Conservation (phyloP, 495 filamentous ascomycete genomes). For the Daldinia bambusicola region DNA sequence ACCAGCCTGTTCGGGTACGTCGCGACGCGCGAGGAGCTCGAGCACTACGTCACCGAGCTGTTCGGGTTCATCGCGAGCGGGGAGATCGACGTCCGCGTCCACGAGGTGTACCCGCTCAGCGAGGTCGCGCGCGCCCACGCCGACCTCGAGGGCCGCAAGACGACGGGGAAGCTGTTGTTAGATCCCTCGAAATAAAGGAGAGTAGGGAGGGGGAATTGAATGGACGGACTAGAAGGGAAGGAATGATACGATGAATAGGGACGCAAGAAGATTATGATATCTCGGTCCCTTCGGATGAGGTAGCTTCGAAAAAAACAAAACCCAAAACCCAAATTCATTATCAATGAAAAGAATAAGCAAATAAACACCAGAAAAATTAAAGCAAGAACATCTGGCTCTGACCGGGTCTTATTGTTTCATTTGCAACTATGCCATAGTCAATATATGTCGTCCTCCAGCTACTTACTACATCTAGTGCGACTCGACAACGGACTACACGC, state of each 20-base stretch:
- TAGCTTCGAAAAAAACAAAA: neutral
- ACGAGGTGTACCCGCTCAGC: slow-evolving; percentile 83
- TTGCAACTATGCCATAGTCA: neutral
- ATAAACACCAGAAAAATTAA: neutral
- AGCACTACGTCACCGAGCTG: slow-evolving; percentile 75
- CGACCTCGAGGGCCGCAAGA: slow-evolving; percentile 85
- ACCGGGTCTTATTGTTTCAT: neutral
- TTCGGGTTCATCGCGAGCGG: slow-evolving; percentile 75
- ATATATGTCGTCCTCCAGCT: neutral
- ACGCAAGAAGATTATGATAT: neutral
- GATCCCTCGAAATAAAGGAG: slow-evolving; percentile 50
- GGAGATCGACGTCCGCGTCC: slow-evolving; percentile 77
- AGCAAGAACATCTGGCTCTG: neutral
- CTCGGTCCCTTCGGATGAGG: neutral
- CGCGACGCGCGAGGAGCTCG: slow-evolving; percentile 77
- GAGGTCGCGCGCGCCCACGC: slow-evolving; percentile 79
- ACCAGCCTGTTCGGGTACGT: slow-evolving; percentile 82
- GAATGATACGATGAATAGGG: neutral
- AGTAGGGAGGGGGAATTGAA: neutral
- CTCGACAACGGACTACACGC: neutral
- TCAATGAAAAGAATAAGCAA: neutral
- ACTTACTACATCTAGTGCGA: neutral
- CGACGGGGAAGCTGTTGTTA: slow-evolving; percentile 80
- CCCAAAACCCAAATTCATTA: neutral
- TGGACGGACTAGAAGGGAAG: neutral